Evolutionary conservation across 805 yeast genomes (phyloP), one percentile per base, ranked within the genome.

Genomic region (Blastobotrys parvus): DNA sequence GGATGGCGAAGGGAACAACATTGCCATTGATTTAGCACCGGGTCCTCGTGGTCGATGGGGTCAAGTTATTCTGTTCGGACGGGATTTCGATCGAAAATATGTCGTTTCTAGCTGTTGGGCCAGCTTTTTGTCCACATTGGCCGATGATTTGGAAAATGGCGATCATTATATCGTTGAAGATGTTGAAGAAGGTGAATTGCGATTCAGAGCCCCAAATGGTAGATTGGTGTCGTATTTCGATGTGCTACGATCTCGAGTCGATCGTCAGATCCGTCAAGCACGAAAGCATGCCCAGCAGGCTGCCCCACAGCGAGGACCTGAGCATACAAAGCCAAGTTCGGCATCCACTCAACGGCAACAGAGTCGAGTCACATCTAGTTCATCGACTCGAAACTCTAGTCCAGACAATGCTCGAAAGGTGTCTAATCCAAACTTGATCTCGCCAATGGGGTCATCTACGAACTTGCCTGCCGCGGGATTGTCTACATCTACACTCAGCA

Each of bases 41-140:
- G 95, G 87, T 5, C 73, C 80, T 7, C 65, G 66, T 21, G 95
- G 96, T 36, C 71, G 69, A 45, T 78, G 83, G 75, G 98, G 97
- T 31, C 98, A 90, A 65, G 82, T 92, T 16, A 90, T 90, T 49
- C 58, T 89, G 43, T 90, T 85, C 62, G 98, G 98, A 32, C 79
- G 97, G 58, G 97, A 90, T 51, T 90, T 80, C 58, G 97, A 90
- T 65, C 77, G 83, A 31, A 90, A 90, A 60, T 87, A 75, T 62
- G 89, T 84, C 31, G 69, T 92, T 43, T 94, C 97, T 16, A 76
- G 78, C 40, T 82, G 82, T 44, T 90, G 94, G 81, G 95, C 94
- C 15, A 92, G 84, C 55, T 92, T 92, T 61, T 64, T 90, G 42
- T 68, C 88, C 43, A 72, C 74, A 41, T 80, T 88, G 59, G 94